Conservation (phyloP, 2,329 filamentous ascomycete genomes). For the Colletotrichum theobromicola region DNA sequence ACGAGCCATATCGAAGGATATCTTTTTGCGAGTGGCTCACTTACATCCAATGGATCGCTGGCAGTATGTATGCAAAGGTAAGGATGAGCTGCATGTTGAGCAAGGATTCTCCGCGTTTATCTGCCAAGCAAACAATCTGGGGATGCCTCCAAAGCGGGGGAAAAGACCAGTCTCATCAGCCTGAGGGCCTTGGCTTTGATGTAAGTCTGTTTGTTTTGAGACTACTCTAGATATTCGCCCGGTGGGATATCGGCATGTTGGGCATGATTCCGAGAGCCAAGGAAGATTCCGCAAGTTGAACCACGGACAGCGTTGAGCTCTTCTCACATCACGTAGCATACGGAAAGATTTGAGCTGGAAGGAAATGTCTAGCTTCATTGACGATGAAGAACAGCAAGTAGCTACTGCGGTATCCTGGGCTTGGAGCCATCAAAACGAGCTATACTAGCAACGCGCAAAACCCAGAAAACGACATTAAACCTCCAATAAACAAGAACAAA, state of each 20-base stretch:
- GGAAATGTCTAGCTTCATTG: constrained; percentile 11
- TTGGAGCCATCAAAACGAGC: constrained; percentile 8
- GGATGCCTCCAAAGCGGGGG: neutral
- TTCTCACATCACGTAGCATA: neutral
- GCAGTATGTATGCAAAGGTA: neutral
- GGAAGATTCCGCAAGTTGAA: neutral
- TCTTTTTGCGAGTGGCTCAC: neutral
- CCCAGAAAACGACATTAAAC: constrained; percentile 6
- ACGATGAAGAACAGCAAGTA: constrained; percentile 1
- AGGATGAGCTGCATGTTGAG: neutral
- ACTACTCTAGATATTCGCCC: neutral
- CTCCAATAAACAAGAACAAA: constrained; percentile 5
- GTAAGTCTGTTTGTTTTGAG: neutral
- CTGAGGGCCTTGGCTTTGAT: neutral
- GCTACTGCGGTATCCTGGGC: constrained; percentile 11
- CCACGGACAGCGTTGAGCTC: neutral
- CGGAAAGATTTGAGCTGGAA: neutral
- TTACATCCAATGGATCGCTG: neutral
- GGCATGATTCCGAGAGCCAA: neutral
- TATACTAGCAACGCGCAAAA: constrained; percentile 9
- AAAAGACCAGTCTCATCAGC: neutral
- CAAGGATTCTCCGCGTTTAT: neutral
- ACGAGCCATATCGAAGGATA: neutral
- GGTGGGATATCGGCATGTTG: neutral
- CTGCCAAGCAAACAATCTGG: neutral